Evolutionary conservation across 2,329 filamentous ascomycete species (phyloP), one percentile per base, ranked within the genome.

Genomic region (Lasiodiplodia hormozganensis): DNA sequence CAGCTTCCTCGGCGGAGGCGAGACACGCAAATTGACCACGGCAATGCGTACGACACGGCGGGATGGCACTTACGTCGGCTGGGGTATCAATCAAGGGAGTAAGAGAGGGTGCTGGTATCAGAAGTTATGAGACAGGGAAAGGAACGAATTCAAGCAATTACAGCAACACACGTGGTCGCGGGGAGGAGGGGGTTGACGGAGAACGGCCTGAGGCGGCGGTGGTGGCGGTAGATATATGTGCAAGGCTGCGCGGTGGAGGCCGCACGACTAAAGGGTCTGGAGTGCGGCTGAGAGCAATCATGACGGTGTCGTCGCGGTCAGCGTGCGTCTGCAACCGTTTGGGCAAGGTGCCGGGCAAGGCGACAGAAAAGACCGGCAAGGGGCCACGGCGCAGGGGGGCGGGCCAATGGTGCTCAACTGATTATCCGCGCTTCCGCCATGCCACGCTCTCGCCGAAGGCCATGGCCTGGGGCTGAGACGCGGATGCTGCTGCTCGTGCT

Each of bases 121-220:
- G 40, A 49, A 8, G 57, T 23, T 38, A 64, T 52, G 51, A 52
- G 60, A 64, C 43, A 57, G 28, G 54, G 11, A 23, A 40, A n/a
- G 25, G 25, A 53, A 53, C 18, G 25, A 60, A 31, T 16, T 38
- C 60, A 52, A 38, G 18, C 60, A 64, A 64, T 64, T 64, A 64
- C 36, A 64, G 47, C 60, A 51, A 52, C 40, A 64, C 60, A 64
- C 60, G 60, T 64, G 60, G 60, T 64, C 60, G 60, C 58, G 58
- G 58, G 43, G 25, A 16, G 60, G 11, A 16, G 60, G 11, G 14
- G 43, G n/a, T 51, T 31, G 31, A 7, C 18, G 6, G 40, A 28
- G 7, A 28, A 21, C 4, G 28, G 21, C n/a, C 43, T 47, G 5
- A 25, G 60, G 28, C 47, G n/a, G 60, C 47, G 60, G 43, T 47